phyloP scores from a whole-genome alignment of 2,329 filamentous ascomycete species.

The Paraphaeosphaeria minitans region DNA sequence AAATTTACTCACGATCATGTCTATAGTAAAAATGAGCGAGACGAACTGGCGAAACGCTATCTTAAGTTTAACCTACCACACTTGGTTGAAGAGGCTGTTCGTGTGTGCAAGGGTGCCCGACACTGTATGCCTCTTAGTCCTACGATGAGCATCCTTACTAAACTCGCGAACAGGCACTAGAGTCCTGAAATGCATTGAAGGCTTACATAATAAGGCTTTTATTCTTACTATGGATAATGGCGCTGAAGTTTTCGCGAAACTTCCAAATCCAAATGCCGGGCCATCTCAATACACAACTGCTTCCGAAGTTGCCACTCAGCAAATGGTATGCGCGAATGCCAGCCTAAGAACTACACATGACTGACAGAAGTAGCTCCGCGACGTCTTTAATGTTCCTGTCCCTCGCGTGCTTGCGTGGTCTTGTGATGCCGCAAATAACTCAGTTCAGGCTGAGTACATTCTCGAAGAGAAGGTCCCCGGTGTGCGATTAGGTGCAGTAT shows the following conservation, averaged over 20 bases:
- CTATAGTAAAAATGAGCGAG: conserved; percentile 34
- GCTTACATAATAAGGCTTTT: conserved; percentile 31
- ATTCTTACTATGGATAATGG: conserved; percentile 26
- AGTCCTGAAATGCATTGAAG: conserved; percentile 39
- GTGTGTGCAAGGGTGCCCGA: conserved; percentile 30
- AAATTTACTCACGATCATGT: conserved; percentile 9
- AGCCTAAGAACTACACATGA: conserved; percentile 9
- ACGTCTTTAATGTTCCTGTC: conserved; percentile 29
- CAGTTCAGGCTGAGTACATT: conserved; percentile 31
- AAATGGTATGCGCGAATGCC: conserved; percentile 21
- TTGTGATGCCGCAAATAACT: conserved; percentile 22
- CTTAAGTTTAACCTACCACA: conserved; percentile 35
- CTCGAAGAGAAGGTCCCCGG: conserved; percentile 26
- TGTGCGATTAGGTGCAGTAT: conserved; percentile 28
- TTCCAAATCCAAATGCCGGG: conserved; percentile 30
- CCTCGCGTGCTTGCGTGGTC: conserved; percentile 36
- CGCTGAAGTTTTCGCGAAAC: conserved; percentile 20
- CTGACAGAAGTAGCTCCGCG: conserved; percentile 23
- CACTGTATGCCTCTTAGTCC: conserved; percentile 25
- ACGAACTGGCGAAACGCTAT: conserved; percentile 34
- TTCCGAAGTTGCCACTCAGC: conserved; percentile 23
- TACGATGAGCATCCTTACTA: conserved; percentile 5
- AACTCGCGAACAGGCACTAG: conserved; percentile 23
- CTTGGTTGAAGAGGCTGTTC: conserved; percentile 31
- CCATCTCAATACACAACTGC: conserved; percentile 21